Evolutionary conservation across 805 yeast genomes (phyloP).

Genomic region (Yamadazyma scolyti): DNA sequence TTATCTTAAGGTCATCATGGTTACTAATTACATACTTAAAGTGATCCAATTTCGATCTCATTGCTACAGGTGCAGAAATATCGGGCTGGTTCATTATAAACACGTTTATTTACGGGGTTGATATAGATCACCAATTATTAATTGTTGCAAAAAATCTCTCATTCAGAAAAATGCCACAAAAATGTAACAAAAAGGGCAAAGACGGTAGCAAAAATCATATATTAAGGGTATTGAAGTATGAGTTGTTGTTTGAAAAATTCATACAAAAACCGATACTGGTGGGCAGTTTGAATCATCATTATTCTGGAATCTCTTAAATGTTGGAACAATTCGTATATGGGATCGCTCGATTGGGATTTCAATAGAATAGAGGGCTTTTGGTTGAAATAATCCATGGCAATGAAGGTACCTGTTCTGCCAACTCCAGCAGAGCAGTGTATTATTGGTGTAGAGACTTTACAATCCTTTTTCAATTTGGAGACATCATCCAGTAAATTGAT

Average conservation of each 20-base stretch:
- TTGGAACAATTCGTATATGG: conserved; percentile 24
- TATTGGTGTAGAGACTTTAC: conserved; percentile 16
- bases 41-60: too few species aligned
- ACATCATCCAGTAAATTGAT: conserved; percentile 19
- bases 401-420: conserved; percentile 42
- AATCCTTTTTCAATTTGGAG: conserved; percentile 5
- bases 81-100: too few species aligned
- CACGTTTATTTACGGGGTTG: too few species aligned
- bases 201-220: too few species aligned
- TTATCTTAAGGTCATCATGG: too few species aligned
- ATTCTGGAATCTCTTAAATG: conserved; percentile 29
- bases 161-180: too few species aligned
- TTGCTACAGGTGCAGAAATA: too few species aligned
- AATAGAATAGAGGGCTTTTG: conserved; percentile 5
- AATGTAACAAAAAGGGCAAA: too few species aligned
- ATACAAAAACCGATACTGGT: conserved; percentile 35
- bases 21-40: too few species aligned
- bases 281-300: conserved; percentile 43
- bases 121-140: too few species aligned
- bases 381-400: conserved; percentile 32
- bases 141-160: too few species aligned
- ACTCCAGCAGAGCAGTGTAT: conserved; percentile 49
- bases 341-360: conserved; percentile 15
- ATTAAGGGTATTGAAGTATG: too few species aligned
- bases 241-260: conserved; percentile 22